Conservation (phyloP, 257 asterid species). For the Nicotiana obtusifolia region DNA sequence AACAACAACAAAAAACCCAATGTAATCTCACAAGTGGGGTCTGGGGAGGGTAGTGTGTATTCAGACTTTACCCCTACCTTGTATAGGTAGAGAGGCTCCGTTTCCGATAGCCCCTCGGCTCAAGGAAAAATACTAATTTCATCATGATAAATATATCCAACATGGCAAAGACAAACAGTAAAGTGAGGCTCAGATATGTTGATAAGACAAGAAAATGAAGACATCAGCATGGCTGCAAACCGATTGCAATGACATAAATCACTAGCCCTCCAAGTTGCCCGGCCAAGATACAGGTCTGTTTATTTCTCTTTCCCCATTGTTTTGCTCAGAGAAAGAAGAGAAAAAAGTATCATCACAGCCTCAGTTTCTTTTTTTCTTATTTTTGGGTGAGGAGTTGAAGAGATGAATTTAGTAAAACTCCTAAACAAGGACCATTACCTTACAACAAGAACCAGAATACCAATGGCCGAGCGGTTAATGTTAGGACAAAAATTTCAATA, state of each 20-base stretch:
- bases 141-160: too few relatives aligned
- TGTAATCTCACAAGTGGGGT: too few relatives aligned
- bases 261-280: not conserved
- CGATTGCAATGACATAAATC: not conserved
- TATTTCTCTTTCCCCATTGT: too few relatives aligned
- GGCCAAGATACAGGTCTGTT: not conserved
- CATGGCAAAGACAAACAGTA: too few relatives aligned
- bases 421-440: not conserved
- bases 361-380: not conserved
- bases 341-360: not conserved
- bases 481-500: not conserved
- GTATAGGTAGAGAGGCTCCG: too few relatives aligned
- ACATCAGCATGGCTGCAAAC: slow-evolving; percentile 6
- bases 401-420: not conserved
- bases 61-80: too few relatives aligned
- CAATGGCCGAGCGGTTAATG: not conserved
- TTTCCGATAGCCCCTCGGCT: too few relatives aligned
- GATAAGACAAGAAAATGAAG: not conserved
- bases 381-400: too few relatives aligned
- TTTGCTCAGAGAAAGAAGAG: too few relatives aligned
- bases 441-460: not conserved
- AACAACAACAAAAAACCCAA: too few relatives aligned
- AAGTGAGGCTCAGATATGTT: slow-evolving; percentile 9
- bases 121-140: too few relatives aligned
- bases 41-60: too few relatives aligned